These are phyloP conservation scores for Neoboletus brunneissimus DNA, from an alignment of 768 basidiomycete genomes.

Conservation along the genomic window DNA sequence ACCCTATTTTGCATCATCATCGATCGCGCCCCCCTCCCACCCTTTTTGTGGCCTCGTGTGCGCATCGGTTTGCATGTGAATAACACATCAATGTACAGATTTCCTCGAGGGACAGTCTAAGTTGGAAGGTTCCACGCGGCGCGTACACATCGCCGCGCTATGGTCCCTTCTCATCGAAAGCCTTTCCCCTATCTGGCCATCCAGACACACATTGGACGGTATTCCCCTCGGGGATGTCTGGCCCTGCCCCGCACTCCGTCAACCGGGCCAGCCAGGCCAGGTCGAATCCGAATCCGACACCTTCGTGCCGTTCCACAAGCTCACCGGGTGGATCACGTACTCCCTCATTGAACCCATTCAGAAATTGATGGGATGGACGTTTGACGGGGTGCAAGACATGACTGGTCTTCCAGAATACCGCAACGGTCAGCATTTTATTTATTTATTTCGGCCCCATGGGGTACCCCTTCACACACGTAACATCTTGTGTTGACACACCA, in stretches of 20 bases:
- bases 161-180: slow-evolving; percentile 84
- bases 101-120: slow-evolving; percentile 61
- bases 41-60: background rate
- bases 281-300: slow-evolving; percentile 47
- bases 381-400: slow-evolving; percentile 81
- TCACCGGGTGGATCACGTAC: slow-evolving; percentile 93
- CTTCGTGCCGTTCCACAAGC: slow-evolving; percentile 93
- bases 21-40: background rate
- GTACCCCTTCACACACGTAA: background rate
- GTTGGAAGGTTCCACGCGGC: slow-evolving; percentile 37
- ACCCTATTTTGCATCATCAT: background rate
- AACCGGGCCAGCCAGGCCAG: slow-evolving; percentile 1
- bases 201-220: slow-evolving; percentile 62
- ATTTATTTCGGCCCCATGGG: too few species aligned
- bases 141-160: slow-evolving; percentile 68
- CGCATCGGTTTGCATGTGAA: background rate
- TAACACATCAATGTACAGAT: slow-evolving; percentile 40
- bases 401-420: slow-evolving; percentile 96
- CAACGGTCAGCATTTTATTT: slow-evolving; percentile 50
- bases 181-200: slow-evolving; percentile 87
- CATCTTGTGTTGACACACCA: background rate
- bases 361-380: slow-evolving; percentile 70
- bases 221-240: slow-evolving; percentile 89
- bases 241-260: slow-evolving; percentile 63
- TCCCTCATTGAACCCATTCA: slow-evolving; percentile 84